Conservation (phyloP, 495 filamentous ascomycete species). For the Hyaloscypha hepaticicola region DNA sequence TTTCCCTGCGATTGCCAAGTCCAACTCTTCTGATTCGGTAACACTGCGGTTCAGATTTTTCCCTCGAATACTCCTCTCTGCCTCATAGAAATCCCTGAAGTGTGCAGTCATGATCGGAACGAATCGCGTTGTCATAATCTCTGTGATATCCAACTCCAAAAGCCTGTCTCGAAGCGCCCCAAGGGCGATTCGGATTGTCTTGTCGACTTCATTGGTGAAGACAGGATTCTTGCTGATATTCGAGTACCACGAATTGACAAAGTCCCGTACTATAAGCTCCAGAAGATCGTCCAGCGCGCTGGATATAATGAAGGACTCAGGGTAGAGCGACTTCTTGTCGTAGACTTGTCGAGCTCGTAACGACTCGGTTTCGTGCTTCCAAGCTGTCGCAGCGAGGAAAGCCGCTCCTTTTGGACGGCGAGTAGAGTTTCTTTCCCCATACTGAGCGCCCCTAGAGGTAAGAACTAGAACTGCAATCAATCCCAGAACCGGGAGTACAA, state of each 20-base stretch:
- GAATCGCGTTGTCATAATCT: slow-evolving; percentile 74
- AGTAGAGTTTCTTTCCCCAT: slow-evolving; percentile 39
- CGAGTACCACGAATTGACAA: slow-evolving; percentile 84
- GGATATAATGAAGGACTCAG: slow-evolving; percentile 76
- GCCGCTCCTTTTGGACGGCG: slow-evolving; percentile 49
- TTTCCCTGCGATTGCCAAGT: slow-evolving; percentile 89
- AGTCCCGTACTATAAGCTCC: slow-evolving; percentile 75
- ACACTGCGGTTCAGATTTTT: slow-evolving; percentile 83
- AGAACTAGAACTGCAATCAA: slow-evolving; percentile 58
- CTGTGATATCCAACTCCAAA: slow-evolving; percentile 71
- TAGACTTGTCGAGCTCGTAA: slow-evolving; percentile 54
- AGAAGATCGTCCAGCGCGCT: slow-evolving; percentile 79
- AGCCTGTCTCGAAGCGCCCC: slow-evolving; percentile 66
- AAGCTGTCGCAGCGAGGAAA: slow-evolving; percentile 62
- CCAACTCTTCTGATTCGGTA: slow-evolving; percentile 94
- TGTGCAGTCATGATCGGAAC: slow-evolving; percentile 91
- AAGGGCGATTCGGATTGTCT: slow-evolving; percentile 71
- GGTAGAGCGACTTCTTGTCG: slow-evolving; percentile 62
- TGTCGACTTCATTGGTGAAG: slow-evolving; percentile 85
- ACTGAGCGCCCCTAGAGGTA: slow-evolving; percentile 54
- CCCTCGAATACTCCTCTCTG: slow-evolving; percentile 83
- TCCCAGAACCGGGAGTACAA: slow-evolving; percentile 50
- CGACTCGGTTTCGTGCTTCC: slow-evolving; percentile 65
- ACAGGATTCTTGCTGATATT: slow-evolving; percentile 77
- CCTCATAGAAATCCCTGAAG: slow-evolving; percentile 85